Evolutionary conservation across 2,329 filamentous ascomycete species (phyloP).

Genomic region (Cercospora berteroae): DNA sequence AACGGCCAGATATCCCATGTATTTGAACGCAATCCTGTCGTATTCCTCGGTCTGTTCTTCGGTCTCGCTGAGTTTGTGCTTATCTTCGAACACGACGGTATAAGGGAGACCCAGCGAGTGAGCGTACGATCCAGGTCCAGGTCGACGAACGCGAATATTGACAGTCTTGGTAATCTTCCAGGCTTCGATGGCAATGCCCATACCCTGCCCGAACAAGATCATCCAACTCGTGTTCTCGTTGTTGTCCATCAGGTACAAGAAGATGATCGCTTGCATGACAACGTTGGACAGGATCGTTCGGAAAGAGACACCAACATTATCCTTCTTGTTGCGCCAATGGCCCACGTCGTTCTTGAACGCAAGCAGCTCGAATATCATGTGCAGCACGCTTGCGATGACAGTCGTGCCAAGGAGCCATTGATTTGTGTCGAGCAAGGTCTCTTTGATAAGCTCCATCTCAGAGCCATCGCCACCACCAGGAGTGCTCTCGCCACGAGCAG

Average conservation of each 20-base stretch:
- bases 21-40: slow-evolving; percentile 95
- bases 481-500: slow-evolving; percentile 68
- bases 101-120: slow-evolving; percentile 57
- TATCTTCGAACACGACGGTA: slow-evolving; percentile 84
- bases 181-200: slow-evolving; percentile 73
- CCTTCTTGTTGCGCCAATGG: slow-evolving; percentile 99
- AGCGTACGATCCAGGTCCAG: slow-evolving; percentile 65
- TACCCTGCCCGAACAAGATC: slow-evolving; percentile 90
- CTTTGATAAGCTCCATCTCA: slow-evolving; percentile 97
- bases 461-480: slow-evolving; percentile 82
- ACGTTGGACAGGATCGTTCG: slow-evolving; percentile 95
- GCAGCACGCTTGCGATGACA: slow-evolving; percentile 76
- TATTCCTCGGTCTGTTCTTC: slow-evolving; percentile 99
- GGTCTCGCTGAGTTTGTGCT: slow-evolving; percentile 90
- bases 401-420: slow-evolving; percentile 85
- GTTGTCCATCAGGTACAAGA: slow-evolving; percentile 96
- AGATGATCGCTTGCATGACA: slow-evolving; percentile 94
- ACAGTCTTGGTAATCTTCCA: slow-evolving; percentile 99
- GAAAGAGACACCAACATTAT: slow-evolving; percentile 93
- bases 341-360: slow-evolving; percentile 97
- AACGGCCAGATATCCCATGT: slow-evolving; percentile 89
- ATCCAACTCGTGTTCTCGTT: slow-evolving; percentile 98
- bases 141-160: slow-evolving; percentile 74
- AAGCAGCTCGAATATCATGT: slow-evolving; percentile 92
- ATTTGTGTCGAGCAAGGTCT: slow-evolving; percentile 90